These are phyloP conservation scores for Zymoseptoria crescenta DNA, from an alignment of 2,329 filamentous ascomycete species.

Conservation along the genomic window DNA sequence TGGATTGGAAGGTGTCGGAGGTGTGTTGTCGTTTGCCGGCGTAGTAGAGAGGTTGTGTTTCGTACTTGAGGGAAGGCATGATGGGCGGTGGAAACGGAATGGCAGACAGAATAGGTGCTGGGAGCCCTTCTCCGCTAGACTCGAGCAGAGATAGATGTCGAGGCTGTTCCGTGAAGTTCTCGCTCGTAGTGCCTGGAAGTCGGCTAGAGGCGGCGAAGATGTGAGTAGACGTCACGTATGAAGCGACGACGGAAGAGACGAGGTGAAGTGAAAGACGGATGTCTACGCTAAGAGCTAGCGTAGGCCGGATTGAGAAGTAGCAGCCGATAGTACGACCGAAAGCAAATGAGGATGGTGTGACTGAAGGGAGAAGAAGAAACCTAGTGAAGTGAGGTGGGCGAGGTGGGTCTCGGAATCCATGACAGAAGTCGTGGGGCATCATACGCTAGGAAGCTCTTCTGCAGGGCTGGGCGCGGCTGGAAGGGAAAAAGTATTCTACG, in stretches of 20 bases:
- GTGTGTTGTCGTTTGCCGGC: slow-evolving; percentile 60
- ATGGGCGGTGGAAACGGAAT: background rate
- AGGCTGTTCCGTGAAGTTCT: background rate
- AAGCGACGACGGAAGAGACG: background rate
- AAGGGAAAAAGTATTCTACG: background rate
- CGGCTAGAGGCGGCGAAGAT: background rate
- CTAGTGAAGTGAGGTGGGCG: background rate
- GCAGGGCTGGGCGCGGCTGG: background rate
- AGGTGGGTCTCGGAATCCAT: background rate
- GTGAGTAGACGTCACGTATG: background rate
- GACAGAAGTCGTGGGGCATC: background rate
- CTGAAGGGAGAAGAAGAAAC: too few species aligned
- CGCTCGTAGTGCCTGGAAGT: background rate
- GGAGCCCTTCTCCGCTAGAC: background rate
- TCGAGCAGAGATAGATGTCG: background rate
- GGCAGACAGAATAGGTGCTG: background rate
- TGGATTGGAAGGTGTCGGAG: slow-evolving; percentile 56
- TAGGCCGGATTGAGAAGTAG: background rate
- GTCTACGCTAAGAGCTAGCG: background rate
- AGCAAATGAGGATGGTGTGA: too few species aligned
- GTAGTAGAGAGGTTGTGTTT: slow-evolving; percentile 55
- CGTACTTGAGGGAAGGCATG: slow-evolving; percentile 18
- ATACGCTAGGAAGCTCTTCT: background rate
- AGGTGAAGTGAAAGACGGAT: background rate
- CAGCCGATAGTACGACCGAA: background rate